Percentiles rank a stretch among this genome's conserved stretches.
phyloP scores from a whole-genome alignment of 192 early-diverging fungal genomes.

The Lobosporangium transversale region DNA sequence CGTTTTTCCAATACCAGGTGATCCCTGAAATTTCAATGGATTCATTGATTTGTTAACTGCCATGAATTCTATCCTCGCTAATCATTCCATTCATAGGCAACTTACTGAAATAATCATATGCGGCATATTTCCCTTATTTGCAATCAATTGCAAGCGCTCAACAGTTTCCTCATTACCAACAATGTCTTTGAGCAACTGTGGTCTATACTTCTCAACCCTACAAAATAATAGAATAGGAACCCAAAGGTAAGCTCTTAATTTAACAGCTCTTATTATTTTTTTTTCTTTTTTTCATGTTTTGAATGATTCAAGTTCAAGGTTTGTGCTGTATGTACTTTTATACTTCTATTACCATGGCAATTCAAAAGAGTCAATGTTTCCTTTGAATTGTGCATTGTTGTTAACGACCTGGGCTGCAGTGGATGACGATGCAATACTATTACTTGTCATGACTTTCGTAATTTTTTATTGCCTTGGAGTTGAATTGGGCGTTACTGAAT shows the following conservation, averaged over 20 bases:
- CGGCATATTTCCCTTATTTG: slow-evolving; percentile 92
- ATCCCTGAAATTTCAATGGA: slow-evolving; percentile 69
- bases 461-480: background rate
- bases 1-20: slow-evolving; percentile 98
- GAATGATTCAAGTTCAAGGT: no score
- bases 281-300: background rate
- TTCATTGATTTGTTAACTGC: no score
- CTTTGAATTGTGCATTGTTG: slow-evolving; percentile 54
- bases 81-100: no score
- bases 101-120: slow-evolving; percentile 91
- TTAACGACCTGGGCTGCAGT: slow-evolving; percentile 40
- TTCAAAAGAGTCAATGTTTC: slow-evolving; percentile 62
- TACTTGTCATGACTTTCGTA: slow-evolving; percentile 21
- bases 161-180: slow-evolving; percentile 97
- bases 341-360: slow-evolving; percentile 58
- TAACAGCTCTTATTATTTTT: background rate
- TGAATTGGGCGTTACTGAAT: no score
- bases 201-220: slow-evolving; percentile 97
- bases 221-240: background rate
- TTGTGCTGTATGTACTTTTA: no score
- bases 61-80: no score
- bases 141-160: slow-evolving; percentile 84
- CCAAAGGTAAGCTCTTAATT: no score
- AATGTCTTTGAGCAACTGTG: slow-evolving; percentile 84
- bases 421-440: slow-evolving; percentile 11